Percentiles rank a stretch among this genome's conserved stretches.
These are phyloP conservation scores for Phytophthora vignae DNA, from an alignment of 352 stramenopile genomes.

Conservation along the genomic window DNA sequence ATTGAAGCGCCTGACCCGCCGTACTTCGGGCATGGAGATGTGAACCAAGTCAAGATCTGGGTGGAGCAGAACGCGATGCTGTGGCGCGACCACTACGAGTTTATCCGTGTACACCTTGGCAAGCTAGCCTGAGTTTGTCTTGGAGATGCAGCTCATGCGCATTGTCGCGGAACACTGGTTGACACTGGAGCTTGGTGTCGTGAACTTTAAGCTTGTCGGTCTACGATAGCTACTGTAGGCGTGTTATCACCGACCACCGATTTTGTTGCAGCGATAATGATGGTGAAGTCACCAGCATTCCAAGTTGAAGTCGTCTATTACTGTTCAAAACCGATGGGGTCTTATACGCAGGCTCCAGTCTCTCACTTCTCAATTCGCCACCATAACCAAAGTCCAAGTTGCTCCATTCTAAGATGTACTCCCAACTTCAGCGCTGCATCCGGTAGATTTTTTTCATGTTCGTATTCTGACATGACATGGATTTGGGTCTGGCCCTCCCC, in stretches of 20 bases:
- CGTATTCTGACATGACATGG: too few relatives aligned
- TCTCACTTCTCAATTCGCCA: constrained; percentile 16
- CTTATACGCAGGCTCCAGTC: neutral
- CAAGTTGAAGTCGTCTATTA: constrained; percentile 4
- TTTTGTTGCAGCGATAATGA: neutral
- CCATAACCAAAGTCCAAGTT: constrained; percentile 5
- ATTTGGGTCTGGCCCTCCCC: too few relatives aligned
- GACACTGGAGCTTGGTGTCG: neutral
- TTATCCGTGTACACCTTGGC: neutral
- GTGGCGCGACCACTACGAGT: neutral
- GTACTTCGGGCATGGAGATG: neutral
- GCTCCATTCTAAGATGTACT: constrained; percentile 9
- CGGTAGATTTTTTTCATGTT: too few relatives aligned
- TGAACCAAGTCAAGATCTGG: neutral
- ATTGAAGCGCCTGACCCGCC: neutral
- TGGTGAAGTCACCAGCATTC: constrained; percentile 2
- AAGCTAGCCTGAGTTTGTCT: neutral
- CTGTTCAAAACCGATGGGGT: neutral
- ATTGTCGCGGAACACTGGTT: neutral
- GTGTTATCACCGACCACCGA: too few relatives aligned
- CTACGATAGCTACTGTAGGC: too few relatives aligned
- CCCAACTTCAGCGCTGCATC: constrained; percentile 20
- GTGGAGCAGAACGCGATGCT: neutral
- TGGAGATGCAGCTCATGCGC: neutral
- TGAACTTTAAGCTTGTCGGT: too few relatives aligned